Base-by-base conservation (phyloP, 2,329 filamentous ascomycete species). In the Myriosclerotinia curreyana region DNA sequence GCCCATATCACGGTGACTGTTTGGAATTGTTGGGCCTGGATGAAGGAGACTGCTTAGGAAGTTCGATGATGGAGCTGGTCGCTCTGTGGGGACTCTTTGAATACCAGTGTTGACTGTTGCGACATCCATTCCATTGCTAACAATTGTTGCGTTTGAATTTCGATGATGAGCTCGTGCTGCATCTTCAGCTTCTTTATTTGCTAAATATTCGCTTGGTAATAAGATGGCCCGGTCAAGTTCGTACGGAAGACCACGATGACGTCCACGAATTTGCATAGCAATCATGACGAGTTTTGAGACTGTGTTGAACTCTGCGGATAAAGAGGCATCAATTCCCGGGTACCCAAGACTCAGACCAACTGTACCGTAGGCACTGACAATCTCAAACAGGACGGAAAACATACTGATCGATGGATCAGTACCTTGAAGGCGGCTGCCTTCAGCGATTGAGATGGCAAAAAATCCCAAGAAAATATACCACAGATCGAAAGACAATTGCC, bases 381-480 rank as follows among this genome's bases (percentile, higher is more conserved):
- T 86, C 74, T 96, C 92, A 71, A 96, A 96, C 3, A 96, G 81
- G 7, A 87, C 80, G 8, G 82, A 78, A 74, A 91, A 93, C 74
- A 91, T 79, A 64, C 85, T 83, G 71, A 92, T 90, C 4, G 87
- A 80, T 31, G 76, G 78, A 70, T 83, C 79, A 40, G 77, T 76
- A 3, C 72, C 83, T 73, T 90, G 80, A 15, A 99, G 80, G 20
- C 87, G 85, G 9, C 72, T 64, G 5, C 92, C 94, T 78, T 99
- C 96, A 38, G 90, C 87, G 71, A 99, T 96, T 66, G 89, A 83
- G 72, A 99, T 90, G 74, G 98, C 85, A 78, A 99, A 99, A 70
- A 96, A 86, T 0, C 95, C 95, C 28, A 98, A 76, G 74, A 96
- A 96, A 65, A 99, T 89, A 72, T 92, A 99, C 95, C 95, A 99